Evolutionary conservation across 495 filamentous ascomycete species (phyloP), one percentile per base, ranked within the genome.

Genomic region (Gamarada debralockiae): DNA sequence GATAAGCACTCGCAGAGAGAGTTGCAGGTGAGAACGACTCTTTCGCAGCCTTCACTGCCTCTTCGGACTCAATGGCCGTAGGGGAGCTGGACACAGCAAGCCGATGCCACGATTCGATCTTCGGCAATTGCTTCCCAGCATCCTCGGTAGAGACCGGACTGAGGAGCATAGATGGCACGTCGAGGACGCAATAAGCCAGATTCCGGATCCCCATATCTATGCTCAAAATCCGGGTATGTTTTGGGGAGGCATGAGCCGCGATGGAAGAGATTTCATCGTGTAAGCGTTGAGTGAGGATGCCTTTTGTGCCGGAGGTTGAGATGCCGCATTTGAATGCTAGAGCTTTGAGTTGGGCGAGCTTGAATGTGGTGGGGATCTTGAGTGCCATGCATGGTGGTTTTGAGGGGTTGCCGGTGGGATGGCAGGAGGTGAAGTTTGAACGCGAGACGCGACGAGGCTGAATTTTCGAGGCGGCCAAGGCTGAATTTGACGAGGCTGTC

Each of bases 171-270:
- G 5, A 10, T 13, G 73, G 68, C 3, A 77, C 58, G 36, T 78
- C 66, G 45, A 85, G 61, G 31, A 88, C 66, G 64, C 83, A 86
- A 64, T 84, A 90, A 13, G 90, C 92, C 14, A 96, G 71, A 69
- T 93, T 95, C 37, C 81, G 80, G 60, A 97, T 84, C 38, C 91
- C 89, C 79, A 96, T 83, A 68, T 96, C 89, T 60, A 93, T 85
- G 64, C 89, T 90, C 20, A 97, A 65, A 43, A 97, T 78, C 24
- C 75, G 57, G 13, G 49, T 58, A 24, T 41, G 44, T 14, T 29
- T 29, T 24, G 22, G 36, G 9, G 7, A 8, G 23, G 22, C 33
- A 39, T 52, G 49, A 44, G 21, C n/a, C n/a, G n/a, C n/a, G 47
- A 49, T 8, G 24, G 15, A 13, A 13, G 42, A 10, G 44, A 64